These are phyloP conservation scores for Pleurotus ostreatus DNA, from an alignment of 768 basidiomycete genomes.

Conservation along the genomic window DNA sequence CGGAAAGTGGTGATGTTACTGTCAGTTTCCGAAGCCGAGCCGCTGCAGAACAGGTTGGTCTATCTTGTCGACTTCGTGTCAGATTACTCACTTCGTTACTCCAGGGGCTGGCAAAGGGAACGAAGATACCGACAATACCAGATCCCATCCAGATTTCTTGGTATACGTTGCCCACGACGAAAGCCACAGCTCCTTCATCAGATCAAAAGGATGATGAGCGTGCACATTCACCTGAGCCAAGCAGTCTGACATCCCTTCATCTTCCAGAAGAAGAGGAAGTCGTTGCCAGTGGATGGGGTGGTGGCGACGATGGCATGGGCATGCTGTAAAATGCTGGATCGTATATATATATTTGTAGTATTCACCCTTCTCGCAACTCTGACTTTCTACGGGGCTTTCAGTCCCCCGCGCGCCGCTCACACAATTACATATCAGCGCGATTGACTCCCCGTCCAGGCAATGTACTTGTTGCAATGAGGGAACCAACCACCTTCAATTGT, in stretches of 20 bases:
- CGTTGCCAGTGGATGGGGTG: constrained; percentile 72
- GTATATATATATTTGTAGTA: constrained; percentile 6
- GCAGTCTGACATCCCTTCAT: constrained; percentile 26
- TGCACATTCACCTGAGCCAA: constrained; percentile 20
- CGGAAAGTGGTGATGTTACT: constrained; percentile 54
- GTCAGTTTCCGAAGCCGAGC: constrained; percentile 69
- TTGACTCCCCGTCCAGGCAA: too few species aligned
- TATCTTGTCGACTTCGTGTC: not conserved
- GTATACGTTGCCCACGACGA: constrained; percentile 31
- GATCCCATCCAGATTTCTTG: constrained; percentile 67
- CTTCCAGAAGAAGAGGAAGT: constrained; percentile 54
- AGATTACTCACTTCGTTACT: constrained; percentile 12
- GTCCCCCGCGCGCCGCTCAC: not conserved
- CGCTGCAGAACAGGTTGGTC: constrained; percentile 69
- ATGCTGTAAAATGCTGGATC: constrained; percentile 37
- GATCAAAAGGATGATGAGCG: constrained; percentile 13
- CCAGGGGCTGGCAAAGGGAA: constrained; percentile 72
- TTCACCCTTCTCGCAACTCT: not conserved
- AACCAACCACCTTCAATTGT: too few species aligned
- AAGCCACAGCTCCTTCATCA: constrained; percentile 12
- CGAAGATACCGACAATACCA: constrained; percentile 52
- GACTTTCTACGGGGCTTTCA: not conserved
- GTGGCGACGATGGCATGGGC: constrained; percentile 70
- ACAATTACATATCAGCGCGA: not conserved
- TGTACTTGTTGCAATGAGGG: too few species aligned